phyloP scores from a whole-genome alignment of 83 land plant genomes.

The Picea abies region DNA sequence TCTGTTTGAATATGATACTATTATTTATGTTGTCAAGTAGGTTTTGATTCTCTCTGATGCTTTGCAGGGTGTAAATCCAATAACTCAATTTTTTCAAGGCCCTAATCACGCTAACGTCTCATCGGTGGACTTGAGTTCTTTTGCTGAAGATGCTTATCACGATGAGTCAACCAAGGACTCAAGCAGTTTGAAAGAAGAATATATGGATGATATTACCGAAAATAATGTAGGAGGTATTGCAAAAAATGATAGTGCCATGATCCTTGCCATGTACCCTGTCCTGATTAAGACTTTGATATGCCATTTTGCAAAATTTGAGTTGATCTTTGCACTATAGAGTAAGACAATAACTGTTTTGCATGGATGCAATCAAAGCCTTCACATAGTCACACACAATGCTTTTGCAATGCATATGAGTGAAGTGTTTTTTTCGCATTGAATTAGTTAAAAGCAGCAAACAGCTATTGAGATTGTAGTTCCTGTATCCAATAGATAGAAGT shows the following conservation, averaged over 20 bases:
- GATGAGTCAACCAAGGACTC: not conserved
- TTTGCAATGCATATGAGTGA: not conserved
- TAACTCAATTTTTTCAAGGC: constrained; percentile 44
- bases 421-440: not conserved
- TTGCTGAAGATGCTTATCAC: not conserved
- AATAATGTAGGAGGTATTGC: not conserved
- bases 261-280: not conserved
- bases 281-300: not conserved
- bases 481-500: too few species aligned
- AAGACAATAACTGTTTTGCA: not conserved
- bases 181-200: not conserved
- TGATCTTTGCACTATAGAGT: not conserved
- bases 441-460: not conserved
- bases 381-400: not conserved
- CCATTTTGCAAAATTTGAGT: not conserved
- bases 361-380: not conserved
- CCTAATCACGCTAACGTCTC: not conserved
- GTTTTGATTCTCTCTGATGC: constrained; percentile 5
- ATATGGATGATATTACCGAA: not conserved
- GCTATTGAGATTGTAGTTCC: too few species aligned
- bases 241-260: not conserved
- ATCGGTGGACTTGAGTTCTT: not conserved
- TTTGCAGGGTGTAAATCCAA: constrained; percentile 48
- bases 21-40: not conserved
- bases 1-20: not conserved